phyloP scores from a whole-genome alignment of 2,329 filamentous ascomycete genomes.

The Alternaria incomplexa region DNA sequence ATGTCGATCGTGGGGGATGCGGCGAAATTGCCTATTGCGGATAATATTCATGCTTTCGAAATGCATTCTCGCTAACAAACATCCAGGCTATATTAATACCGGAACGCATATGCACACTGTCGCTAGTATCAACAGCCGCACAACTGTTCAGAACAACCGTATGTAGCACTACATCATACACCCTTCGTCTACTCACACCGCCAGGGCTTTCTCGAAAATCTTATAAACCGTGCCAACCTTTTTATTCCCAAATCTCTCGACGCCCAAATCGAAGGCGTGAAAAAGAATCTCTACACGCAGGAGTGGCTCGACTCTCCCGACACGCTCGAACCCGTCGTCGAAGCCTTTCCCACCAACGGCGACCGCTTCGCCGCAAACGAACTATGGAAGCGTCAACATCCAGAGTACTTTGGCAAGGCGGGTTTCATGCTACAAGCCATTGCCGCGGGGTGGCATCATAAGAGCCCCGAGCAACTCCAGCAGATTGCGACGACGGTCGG shows the following conservation, averaged over 20 bases:
- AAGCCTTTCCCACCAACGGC: slow-evolving; percentile 74
- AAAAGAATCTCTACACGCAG: slow-evolving; percentile 69
- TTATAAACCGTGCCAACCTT: slow-evolving; percentile 63
- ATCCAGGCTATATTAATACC: slow-evolving; percentile 53
- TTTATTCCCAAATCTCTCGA: slow-evolving; percentile 75
- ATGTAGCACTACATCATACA: slow-evolving; percentile 3
- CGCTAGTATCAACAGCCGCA: slow-evolving; percentile 58
- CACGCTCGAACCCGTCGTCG: slow-evolving; percentile 49
- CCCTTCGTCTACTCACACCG: slow-evolving; percentile 47
- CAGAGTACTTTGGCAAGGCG: slow-evolving; percentile 64
- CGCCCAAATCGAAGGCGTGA: slow-evolving; percentile 67
- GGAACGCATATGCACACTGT: slow-evolving; percentile 56
- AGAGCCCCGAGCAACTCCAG: slow-evolving; percentile 69
- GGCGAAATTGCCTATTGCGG: not conserved
- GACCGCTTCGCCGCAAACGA: slow-evolving; percentile 84
- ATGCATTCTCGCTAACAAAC: not conserved
- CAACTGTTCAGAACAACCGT: slow-evolving; percentile 55
- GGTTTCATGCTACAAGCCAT: slow-evolving; percentile 80
- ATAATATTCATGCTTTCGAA: not conserved
- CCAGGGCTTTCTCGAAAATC: slow-evolving; percentile 64
- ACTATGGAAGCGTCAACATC: slow-evolving; percentile 70
- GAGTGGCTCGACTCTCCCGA: slow-evolving; percentile 70
- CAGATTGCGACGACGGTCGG: slow-evolving; percentile 72
- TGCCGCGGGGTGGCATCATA: slow-evolving; percentile 81
- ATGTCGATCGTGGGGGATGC: not conserved